These are phyloP conservation scores for Fusarium beomiforme DNA, from an alignment of 2,329 filamentous ascomycete species.

Conservation along the genomic window DNA sequence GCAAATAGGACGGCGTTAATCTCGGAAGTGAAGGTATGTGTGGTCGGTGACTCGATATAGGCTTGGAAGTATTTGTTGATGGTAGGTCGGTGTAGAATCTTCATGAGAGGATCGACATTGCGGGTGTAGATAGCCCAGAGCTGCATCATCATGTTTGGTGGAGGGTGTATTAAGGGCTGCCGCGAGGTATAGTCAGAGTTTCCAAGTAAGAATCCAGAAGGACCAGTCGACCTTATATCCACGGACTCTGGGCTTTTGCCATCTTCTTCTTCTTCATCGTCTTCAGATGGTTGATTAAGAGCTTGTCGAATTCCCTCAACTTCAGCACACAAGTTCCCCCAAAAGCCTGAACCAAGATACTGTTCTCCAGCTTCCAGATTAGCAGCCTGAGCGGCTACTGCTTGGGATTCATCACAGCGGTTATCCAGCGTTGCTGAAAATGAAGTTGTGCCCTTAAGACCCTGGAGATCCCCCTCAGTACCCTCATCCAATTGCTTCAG, in stretches of 20 bases:
- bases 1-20: constrained; percentile 53
- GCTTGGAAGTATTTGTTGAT: constrained; percentile 43
- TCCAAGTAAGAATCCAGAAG: constrained; percentile 44
- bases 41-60: constrained; percentile 38
- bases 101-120: constrained; percentile 57
- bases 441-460: background rate
- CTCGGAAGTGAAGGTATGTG: constrained; percentile 29
- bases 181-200: constrained; percentile 38
- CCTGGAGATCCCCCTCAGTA: constrained; percentile 12
- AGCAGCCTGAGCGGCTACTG: constrained; percentile 34
- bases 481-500: constrained; percentile 41
- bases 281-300: constrained; percentile 55
- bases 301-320: constrained; percentile 57
- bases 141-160: constrained; percentile 50
- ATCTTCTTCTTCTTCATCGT: constrained; percentile 49
- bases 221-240: constrained; percentile 34
- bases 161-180: constrained; percentile 47
- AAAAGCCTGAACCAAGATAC: constrained; percentile 57
- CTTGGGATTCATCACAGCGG: constrained; percentile 25
- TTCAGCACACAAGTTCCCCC: constrained; percentile 55
- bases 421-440: constrained; percentile 17
- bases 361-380: constrained; percentile 36
- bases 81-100: constrained; percentile 57
- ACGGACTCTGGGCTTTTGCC: constrained; percentile 46
- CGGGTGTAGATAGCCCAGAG: constrained; percentile 50